These are phyloP conservation scores for Talaromyces liani DNA, from an alignment of 495 filamentous ascomycete species.

Conservation along the genomic window DNA sequence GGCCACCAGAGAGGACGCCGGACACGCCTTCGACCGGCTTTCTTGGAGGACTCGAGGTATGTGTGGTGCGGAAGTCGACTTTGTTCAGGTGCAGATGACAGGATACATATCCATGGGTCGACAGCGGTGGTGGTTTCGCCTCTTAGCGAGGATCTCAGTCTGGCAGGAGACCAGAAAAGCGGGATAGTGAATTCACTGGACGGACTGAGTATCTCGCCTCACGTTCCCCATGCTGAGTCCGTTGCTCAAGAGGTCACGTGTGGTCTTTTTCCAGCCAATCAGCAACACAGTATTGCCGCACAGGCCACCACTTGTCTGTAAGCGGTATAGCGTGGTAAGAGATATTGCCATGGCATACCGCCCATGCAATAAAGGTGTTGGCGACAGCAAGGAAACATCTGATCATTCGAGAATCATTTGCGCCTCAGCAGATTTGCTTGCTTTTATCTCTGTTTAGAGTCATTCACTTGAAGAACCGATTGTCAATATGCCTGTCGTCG, in stretches of 20 bases:
- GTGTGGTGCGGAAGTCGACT: not conserved
- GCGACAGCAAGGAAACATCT: not conserved
- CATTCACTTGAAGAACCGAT: not conserved
- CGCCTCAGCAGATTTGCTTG: not conserved
- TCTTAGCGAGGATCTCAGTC: not conserved
- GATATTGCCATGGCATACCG: not conserved
- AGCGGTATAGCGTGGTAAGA: not conserved
- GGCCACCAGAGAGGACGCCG: constrained; percentile 6
- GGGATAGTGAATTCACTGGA: not conserved
- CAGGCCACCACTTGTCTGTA: not conserved
- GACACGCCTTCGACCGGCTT: constrained; percentile 2
- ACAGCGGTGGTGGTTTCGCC: not conserved
- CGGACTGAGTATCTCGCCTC: not conserved
- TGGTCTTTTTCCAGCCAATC: not conserved
- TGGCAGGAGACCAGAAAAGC: not conserved
- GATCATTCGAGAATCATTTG: not conserved
- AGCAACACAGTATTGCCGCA: not conserved
- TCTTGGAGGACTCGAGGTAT: not conserved
- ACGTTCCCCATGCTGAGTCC: not conserved
- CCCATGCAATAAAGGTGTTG: not conserved
- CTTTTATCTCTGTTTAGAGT: not conserved
- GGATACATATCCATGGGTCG: not conserved
- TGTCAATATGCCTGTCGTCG: constrained; percentile 58
- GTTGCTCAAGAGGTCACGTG: constrained; percentile 1
- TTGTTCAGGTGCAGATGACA: not conserved